These are phyloP conservation scores for Zygosaccharomyces kombuchaensis DNA, from an alignment of 805 yeast species.

Conservation along the genomic window DNA sequence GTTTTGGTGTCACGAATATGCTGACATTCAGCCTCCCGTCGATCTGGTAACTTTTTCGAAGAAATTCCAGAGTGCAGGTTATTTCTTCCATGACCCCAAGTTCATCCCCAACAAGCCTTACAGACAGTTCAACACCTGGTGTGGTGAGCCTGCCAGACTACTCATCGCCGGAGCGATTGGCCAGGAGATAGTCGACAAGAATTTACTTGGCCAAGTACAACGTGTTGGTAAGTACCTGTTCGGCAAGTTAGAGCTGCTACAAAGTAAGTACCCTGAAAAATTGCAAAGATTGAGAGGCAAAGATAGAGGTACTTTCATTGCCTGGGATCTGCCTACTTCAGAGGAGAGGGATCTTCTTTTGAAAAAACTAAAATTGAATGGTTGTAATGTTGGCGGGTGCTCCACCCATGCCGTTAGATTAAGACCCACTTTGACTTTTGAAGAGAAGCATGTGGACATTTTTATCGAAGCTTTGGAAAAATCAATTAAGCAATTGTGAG, in stretches of 20 bases:
- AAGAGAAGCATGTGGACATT: conserved; percentile 56
- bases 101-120: conserved; percentile 58
- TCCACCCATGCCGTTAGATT: conserved; percentile 55
- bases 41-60: conserved; percentile 70
- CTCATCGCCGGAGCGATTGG: conserved; percentile 57
- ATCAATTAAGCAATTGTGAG: conserved; percentile 28
- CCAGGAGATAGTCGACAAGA: conserved; percentile 48
- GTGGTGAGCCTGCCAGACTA: conserved; percentile 71
- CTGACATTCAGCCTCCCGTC: conserved; percentile 56
- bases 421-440: conserved; percentile 63
- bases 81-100: conserved; percentile 55
- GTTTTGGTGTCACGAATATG: conserved; percentile 71
- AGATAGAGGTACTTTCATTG: conserved; percentile 59
- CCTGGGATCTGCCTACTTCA: conserved; percentile 51
- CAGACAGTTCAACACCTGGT: conserved; percentile 76
- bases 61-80: conserved; percentile 71
- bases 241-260: conserved; percentile 36
- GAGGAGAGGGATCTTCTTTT: conserved; percentile 46
- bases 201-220: conserved; percentile 46
- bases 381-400: conserved; percentile 67
- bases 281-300: conserved; percentile 57
- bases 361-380: conserved; percentile 43
- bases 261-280: conserved; percentile 39
- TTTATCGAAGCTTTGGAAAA: conserved; percentile 41
- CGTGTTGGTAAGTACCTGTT: conserved; percentile 54